These are phyloP conservation scores for Abrus precatorius DNA, from an alignment of 306 rosid species.

Conservation along the genomic window DNA sequence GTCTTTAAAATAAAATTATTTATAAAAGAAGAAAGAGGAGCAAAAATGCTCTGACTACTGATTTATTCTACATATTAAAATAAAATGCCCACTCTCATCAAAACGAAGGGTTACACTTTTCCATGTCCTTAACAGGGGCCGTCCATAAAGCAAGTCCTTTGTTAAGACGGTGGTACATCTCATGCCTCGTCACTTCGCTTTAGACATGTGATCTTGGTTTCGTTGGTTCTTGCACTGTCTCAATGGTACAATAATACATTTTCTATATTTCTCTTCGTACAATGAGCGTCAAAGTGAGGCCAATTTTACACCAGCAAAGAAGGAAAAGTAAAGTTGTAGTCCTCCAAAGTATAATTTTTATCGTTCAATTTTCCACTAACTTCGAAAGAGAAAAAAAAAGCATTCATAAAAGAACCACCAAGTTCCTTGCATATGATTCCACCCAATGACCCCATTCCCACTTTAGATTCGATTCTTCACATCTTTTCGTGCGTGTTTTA, in stretches of 20 bases:
- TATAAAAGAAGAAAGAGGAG: too few species aligned
- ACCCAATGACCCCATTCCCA: neutral
- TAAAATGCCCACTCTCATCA: neutral
- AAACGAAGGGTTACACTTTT: constrained; percentile 8
- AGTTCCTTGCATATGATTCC: constrained; percentile 27
- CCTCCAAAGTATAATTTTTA: neutral
- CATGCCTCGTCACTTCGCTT: constrained; percentile 19
- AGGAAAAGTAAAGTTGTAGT: neutral
- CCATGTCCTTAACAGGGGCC: neutral
- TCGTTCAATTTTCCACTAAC: neutral
- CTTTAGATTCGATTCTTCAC: neutral
- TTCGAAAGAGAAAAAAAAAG: neutral
- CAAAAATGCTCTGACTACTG: too few species aligned
- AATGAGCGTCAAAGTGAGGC: neutral
- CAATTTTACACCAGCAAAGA: neutral
- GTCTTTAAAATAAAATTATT: too few species aligned
- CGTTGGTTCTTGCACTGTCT: neutral
- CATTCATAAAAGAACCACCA: neutral
- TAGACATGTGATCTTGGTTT: constrained; percentile 28
- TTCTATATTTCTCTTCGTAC: neutral
- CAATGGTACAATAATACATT: neutral
- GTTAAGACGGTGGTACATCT: neutral
- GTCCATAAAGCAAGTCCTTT: neutral
- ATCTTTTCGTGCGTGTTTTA: neutral
- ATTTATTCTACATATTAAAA: neutral